Percentiles rank a stretch among this genome's conserved stretches.
phyloP scores from a whole-genome alignment of 1,284 basidiomycete species.

The Ceratobasidium sp. region DNA sequence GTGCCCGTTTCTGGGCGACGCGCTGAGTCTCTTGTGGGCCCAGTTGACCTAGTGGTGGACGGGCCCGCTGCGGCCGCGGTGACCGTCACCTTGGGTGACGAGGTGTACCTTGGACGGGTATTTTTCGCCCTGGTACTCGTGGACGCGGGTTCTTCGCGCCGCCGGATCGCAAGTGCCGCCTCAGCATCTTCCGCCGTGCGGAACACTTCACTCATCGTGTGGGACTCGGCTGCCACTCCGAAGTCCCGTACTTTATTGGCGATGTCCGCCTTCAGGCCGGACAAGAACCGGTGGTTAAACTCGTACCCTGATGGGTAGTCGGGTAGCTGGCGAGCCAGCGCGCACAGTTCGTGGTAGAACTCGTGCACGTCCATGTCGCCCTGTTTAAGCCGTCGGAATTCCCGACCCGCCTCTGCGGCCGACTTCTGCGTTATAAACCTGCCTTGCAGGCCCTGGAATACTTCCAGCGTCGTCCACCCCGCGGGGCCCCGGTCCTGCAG shows the following conservation, averaged over 20 bases:
- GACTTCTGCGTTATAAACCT: neutral
- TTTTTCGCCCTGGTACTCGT: no score
- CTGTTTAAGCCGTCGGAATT: neutral
- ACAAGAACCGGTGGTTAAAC: neutral
- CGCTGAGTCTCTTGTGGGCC: no score
- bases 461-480: conserved; percentile 4
- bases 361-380: neutral
- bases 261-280: conserved; percentile 52
- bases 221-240: conserved; percentile 53
- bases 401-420: conserved; percentile 1
- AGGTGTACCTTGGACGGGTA: no score
- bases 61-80: no score
- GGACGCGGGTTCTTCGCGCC: no score
- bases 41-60: no score
- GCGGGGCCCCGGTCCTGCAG: neutral
- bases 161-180: no score
- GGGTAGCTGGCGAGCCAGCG: neutral
- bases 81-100: no score
- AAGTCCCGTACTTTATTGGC: conserved; percentile 52
- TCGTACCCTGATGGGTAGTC: neutral
- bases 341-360: neutral
- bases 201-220: conserved; percentile 58
- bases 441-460: conserved; percentile 7
- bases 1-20: no score
- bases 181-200: conserved; percentile 45